phyloP scores from a whole-genome alignment of 2,329 filamentous ascomycete genomes.

The Anisogramma anomala region DNA sequence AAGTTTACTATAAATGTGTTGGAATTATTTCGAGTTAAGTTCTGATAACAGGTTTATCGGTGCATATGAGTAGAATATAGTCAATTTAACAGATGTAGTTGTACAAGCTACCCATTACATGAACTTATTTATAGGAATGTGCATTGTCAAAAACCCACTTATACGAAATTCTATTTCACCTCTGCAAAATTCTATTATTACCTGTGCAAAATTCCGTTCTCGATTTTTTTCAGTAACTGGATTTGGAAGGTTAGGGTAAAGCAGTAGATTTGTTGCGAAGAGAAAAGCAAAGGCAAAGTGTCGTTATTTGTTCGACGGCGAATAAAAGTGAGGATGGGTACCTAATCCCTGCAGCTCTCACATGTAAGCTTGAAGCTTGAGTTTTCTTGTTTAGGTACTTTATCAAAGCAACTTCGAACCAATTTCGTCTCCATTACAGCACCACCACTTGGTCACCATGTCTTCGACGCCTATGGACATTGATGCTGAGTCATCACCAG shows the following conservation, averaged over 20 bases:
- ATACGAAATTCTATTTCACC: not conserved
- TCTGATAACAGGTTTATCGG: no score
- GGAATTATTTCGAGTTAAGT: no score
- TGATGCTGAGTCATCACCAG: slow-evolving; percentile 33
- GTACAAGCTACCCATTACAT: no score
- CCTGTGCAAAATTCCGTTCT: slow-evolving; percentile 1
- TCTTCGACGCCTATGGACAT: slow-evolving; percentile 47
- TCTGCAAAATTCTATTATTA: slow-evolving; percentile 2
- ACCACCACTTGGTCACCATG: slow-evolving; percentile 24
- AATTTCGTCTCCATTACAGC: not conserved
- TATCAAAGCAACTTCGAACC: not conserved
- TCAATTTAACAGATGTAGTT: no score
- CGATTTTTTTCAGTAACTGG: no score
- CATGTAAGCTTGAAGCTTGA: not conserved
- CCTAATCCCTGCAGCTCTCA: slow-evolving; percentile 4
- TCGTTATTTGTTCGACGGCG: no score
- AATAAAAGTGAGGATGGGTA: no score
- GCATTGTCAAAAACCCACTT: not conserved
- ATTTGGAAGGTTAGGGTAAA: no score
- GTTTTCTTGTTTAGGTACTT: not conserved
- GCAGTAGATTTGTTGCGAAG: no score
- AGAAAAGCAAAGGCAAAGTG: no score
- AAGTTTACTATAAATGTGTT: no score
- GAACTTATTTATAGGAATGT: not conserved
- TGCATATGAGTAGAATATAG: no score